A percentile compares a stretch with the other conserved stretches of the same genome.
phyloP scores from a whole-genome alignment of 164 flowering plant species.

The Chimonanthus salicifolius region DNA sequence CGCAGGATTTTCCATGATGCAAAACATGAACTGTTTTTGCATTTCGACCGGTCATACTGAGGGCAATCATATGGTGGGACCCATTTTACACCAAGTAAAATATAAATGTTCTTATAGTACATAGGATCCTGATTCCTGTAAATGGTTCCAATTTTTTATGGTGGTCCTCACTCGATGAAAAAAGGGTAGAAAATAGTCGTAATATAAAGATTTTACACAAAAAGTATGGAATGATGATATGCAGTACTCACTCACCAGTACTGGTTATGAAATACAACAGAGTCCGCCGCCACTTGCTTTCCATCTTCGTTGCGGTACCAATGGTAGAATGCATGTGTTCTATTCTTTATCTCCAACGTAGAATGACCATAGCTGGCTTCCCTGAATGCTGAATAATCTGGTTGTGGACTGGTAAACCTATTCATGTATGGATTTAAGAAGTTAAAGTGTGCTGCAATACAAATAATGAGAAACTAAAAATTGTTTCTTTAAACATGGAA shows the following conservation, averaged over 20 bases:
- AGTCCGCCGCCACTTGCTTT: slow-evolving; percentile 57
- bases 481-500: not conserved
- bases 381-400: slow-evolving; percentile 90
- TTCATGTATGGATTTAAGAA: slow-evolving; percentile 2
- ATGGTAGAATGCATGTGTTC: slow-evolving; percentile 87
- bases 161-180: no score
- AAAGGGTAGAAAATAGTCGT: no score
- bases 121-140: no score
- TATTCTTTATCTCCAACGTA: slow-evolving; percentile 76
- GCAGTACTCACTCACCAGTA: slow-evolving; percentile 69
- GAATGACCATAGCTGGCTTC: slow-evolving; percentile 97
- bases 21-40: no score
- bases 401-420: slow-evolving; percentile 85
- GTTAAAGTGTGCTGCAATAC: not conserved
- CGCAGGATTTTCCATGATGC: no score
- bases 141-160: no score
- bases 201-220: no score
- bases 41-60: no score
- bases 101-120: no score
- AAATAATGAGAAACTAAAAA: not conserved
- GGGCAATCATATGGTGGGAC: no score
- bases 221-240: not conserved
- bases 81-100: no score
- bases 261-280: slow-evolving; percentile 64
- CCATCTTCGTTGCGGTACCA: slow-evolving; percentile 97